Conservation (phyloP, 495 filamentous ascomycete species). For the Tuber magnatum region DNA sequence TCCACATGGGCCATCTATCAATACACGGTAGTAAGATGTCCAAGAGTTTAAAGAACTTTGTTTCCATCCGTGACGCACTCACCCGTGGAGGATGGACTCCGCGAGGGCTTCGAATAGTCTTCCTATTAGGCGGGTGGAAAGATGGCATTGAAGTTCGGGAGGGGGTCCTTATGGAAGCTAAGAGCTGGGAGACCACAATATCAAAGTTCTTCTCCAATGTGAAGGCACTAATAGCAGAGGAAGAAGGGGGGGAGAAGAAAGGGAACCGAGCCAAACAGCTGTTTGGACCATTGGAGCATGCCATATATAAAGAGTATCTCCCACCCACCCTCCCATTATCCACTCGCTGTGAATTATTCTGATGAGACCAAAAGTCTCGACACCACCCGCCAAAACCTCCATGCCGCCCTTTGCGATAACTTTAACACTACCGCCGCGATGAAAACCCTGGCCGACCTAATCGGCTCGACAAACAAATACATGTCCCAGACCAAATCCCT, state of each 20-base stretch:
- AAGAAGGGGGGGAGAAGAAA: conserved; percentile 44
- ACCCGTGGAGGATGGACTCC: conserved; percentile 69
- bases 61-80: conserved; percentile 83
- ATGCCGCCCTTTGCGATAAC: conserved; percentile 69
- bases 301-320: conserved; percentile 16
- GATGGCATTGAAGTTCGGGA: conserved; percentile 85
- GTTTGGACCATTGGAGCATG: conserved; percentile 21
- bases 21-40: conserved; percentile 93
- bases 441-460: conserved; percentile 63
- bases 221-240: conserved; percentile 52
- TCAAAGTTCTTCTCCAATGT: conserved; percentile 89
- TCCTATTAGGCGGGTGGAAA: conserved; percentile 81
- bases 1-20: conserved; percentile 90
- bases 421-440: conserved; percentile 81
- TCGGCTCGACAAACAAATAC: conserved; percentile 66
- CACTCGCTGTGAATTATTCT: neutral
- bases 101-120: conserved; percentile 73
- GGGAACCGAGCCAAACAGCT: conserved; percentile 41
- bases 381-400: conserved; percentile 56
- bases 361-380: conserved; percentile 45
- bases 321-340: neutral
- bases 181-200: conserved; percentile 71
- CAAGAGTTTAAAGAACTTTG: conserved; percentile 93
- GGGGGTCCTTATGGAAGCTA: conserved; percentile 64
- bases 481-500: conserved; percentile 49